Evolutionary conservation across 2,329 filamentous ascomycete species (phyloP).

Genomic region (Penicillium capsulatum): DNA sequence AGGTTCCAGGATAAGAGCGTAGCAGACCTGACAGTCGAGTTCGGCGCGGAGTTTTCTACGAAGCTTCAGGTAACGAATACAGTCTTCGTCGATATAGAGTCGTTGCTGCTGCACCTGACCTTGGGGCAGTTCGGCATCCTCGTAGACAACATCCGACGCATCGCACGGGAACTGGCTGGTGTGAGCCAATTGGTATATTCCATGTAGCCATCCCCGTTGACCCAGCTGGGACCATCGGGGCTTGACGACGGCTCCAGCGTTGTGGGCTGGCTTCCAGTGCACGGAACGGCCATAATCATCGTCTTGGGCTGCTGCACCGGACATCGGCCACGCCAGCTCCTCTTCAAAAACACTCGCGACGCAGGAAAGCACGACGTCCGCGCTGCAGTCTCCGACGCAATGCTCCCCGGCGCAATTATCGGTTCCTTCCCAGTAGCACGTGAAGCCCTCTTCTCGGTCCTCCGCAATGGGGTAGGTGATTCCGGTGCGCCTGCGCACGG

Average conservation of each 20-base stretch:
- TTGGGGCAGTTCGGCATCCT: slow-evolving; percentile 9
- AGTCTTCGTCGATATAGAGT: slow-evolving; percentile 8
- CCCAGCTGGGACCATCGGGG: slow-evolving; percentile 7
- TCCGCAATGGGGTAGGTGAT: slow-evolving; percentile 73
- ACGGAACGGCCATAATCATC: slow-evolving; percentile 34
- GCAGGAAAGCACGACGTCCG: slow-evolving; percentile 73
- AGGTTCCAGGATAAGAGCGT: slow-evolving; percentile 73
- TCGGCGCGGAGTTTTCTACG: slow-evolving; percentile 62
- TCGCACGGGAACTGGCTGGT: slow-evolving; percentile 57
- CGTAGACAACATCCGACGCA: slow-evolving; percentile 52
- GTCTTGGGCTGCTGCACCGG: slow-evolving; percentile 7
- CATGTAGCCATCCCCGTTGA: slow-evolving; percentile 45
- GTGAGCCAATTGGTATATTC: slow-evolving; percentile 63
- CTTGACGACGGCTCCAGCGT: slow-evolving; percentile 6
- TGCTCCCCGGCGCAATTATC: slow-evolving; percentile 64
- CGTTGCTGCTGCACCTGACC: background rate
- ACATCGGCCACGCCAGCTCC: slow-evolving; percentile 16
- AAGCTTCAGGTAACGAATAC: slow-evolving; percentile 49
- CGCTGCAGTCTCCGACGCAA: slow-evolving; percentile 68
- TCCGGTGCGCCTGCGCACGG: slow-evolving; percentile 59
- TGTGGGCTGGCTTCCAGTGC: slow-evolving; percentile 22
- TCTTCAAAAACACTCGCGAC: slow-evolving; percentile 57
- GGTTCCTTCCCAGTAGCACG: slow-evolving; percentile 56
- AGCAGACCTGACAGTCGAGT: slow-evolving; percentile 86
- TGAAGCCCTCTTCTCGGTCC: slow-evolving; percentile 64